Base-by-base conservation (phyloP, 2,329 filamentous ascomycete species). In the Corynespora cassiicola region DNA sequence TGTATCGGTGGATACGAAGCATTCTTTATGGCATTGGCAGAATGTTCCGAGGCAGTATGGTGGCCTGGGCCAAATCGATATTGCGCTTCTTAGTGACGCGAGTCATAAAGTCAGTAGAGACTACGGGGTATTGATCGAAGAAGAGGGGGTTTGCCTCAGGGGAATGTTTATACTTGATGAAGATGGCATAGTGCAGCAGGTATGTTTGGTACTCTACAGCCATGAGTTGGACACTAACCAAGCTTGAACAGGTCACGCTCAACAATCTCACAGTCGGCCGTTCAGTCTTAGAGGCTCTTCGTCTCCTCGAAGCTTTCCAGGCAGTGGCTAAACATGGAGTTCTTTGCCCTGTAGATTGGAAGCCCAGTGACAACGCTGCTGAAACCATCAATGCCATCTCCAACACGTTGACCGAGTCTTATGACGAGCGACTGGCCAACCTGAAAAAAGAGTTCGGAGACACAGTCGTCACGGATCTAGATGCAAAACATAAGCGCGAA, bases 291-390 rank as follows among this genome's bases (percentile, higher is more conserved):
- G 60, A 64, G 52, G 56, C 56, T 5, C 41, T 61, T 2, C 60
- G 59, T 28, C 46, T 65, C 8, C 48, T 61, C 4, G 56, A 63
- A 42, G 61, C 58, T 8, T 61, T 63, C 28, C 55, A 63, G 36
- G 59, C 57, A 16, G 60, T 60, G 8, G 55, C 54, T 5, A 59
- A 57, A 42, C 56, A 61, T 29, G 60, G 60, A 7, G 56, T 61
- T 7, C 46, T 60, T 7, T 63, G 61, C 25, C 58, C 61, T n/a
- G 43, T 60, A 9, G 54, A 61, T 35, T 63, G 61, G 61, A 58
- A 55, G 32, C 55, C 57, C 1, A 2, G 24, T 10, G 36, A 22
- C n/a, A 34, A 40, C 11, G 36, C 50, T 5, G 25, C 34, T 3
- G 54, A 54, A 3, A 55, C 52, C 7, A 33, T 59, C 15, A 53